Percentiles rank a stretch among this genome's conserved stretches.
Evolutionary conservation across 2,329 filamentous ascomycete genomes (phyloP).

Genomic region (Hypoxylon sp.): DNA sequence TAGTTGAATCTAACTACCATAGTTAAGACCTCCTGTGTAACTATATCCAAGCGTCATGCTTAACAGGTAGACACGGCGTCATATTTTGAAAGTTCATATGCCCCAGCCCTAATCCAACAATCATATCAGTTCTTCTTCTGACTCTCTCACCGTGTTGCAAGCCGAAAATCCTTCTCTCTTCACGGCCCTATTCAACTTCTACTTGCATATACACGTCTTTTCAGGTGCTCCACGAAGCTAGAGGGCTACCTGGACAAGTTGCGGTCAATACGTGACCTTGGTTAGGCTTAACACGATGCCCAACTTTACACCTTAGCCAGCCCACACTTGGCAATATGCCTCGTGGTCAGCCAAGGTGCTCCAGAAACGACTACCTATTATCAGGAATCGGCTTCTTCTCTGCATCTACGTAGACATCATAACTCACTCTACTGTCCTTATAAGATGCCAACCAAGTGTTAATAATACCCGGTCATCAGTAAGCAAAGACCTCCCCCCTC

Average conservation of each 20-base stretch:
- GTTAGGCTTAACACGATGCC: conserved; percentile 35
- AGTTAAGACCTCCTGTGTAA: conserved; percentile 19
- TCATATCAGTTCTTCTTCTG: not conserved
- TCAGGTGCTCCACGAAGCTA: conserved; percentile 1
- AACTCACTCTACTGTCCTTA: conserved; percentile 9
- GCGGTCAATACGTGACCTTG: conserved; percentile 23
- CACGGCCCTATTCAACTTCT: not conserved
- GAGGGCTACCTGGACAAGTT: conserved; percentile 7
- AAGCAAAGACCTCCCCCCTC: not conserved
- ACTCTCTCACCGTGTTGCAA: not conserved
- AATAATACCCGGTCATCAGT: conserved; percentile 3
- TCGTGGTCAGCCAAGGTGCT: conserved; percentile 32
- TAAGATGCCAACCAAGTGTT: not conserved
- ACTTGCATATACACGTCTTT: conserved; percentile 4
- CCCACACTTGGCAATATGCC: conserved; percentile 32
- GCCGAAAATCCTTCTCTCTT: not conserved
- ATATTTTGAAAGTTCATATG: not conserved
- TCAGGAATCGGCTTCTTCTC: conserved; percentile 28
- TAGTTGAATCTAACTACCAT: conserved; percentile 5
- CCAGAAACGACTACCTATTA: conserved; percentile 21
- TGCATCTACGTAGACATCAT: not conserved
- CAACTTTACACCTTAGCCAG: conserved; percentile 25
- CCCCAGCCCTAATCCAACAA: not conserved
- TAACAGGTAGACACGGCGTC: conserved; percentile 14
- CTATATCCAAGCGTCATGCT: not conserved